Evolutionary conservation across 306 rosid genomes (phyloP).

Genomic region (Gleditsia sinensis): DNA sequence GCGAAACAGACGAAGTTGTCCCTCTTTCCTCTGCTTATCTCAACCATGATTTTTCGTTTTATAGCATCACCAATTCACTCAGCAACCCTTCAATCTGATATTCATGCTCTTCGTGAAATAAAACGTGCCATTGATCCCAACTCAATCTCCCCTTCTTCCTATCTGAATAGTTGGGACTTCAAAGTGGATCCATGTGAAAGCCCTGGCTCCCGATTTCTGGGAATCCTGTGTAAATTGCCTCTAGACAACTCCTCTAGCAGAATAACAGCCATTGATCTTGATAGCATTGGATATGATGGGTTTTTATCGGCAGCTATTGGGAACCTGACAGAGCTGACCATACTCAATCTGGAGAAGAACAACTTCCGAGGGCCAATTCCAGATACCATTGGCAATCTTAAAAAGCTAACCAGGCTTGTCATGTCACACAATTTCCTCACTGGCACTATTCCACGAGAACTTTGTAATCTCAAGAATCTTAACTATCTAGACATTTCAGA

Average conservation of each 20-base stretch:
- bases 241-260: constrained; percentile 46
- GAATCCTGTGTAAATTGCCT: constrained; percentile 48
- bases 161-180: constrained; percentile 49
- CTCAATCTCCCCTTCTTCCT: constrained; percentile 39
- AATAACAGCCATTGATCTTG: constrained; percentile 50
- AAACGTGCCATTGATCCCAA: constrained; percentile 47
- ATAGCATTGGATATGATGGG: constrained; percentile 53
- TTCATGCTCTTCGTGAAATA: constrained; percentile 34
- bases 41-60: constrained; percentile 11
- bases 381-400: constrained; percentile 34
- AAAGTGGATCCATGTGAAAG: constrained; percentile 45
- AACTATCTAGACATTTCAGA: constrained; percentile 34
- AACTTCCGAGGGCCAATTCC: constrained; percentile 56
- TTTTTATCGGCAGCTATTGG: constrained; percentile 48
- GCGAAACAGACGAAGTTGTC: constrained; percentile 28
- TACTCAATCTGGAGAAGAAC: constrained; percentile 45
- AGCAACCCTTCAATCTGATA: constrained; percentile 40
- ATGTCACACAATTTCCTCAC: constrained; percentile 49
- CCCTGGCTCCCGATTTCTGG: constrained; percentile 46
- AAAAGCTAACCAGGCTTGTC: constrained; percentile 46
- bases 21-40: constrained; percentile 22
- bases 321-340: constrained; percentile 45
- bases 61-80: constrained; percentile 25
- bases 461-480: constrained; percentile 37
- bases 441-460: constrained; percentile 36